Base-by-base conservation (phyloP, 768 basidiomycete genomes). In the Mycena epipterygia region DNA sequence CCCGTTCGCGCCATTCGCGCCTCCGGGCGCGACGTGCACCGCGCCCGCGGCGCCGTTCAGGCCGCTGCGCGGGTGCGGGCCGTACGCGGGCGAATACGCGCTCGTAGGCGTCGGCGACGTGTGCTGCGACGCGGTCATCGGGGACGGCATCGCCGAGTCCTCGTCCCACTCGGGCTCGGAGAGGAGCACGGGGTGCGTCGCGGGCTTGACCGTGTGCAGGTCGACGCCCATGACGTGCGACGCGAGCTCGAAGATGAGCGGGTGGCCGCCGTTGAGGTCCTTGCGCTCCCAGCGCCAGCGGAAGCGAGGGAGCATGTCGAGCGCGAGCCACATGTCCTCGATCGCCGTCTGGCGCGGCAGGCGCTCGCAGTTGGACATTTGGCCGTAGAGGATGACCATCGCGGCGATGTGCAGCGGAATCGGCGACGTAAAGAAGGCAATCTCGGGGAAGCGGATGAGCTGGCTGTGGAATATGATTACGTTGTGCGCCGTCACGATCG, bases 241-340 rank as follows among this genome's bases (percentile, higher is more conserved):
- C 0, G 93, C 94, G 55, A 96, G 88, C 74, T 89, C 91, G 17
- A 93, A 89, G 68, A 95, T 94, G 59, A 95, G 88, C n/a, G 95
- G 94, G 75, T 95, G 93, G 2, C 90, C 91, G 49, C 93, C 93
- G 49, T 90, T 90, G 63, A 89, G 80, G 76, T 95, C 94, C 78
- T 92, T 94, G 60, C 95, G 89, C 76, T 95, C 93, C 95, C 95
- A 96, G 71, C 95, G 90, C 95, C 95, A 96, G 58, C 95, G 90
- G 88, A 95, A 93, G 35, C 91, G 91, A 3, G 95, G 95, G 14
- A 95, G 88, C 89, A 95, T 93, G 79, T 95, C 92, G 25, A 96
- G 89, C 32, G 95, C 95, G 79, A 94, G 89, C 90, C 92, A 93
- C 41, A 96, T 88, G 75, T 96, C 95, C 80, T 95, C 92, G 32